Base-by-base conservation (phyloP, 805 yeast species). In the Brettanomyces custersianus region DNA sequence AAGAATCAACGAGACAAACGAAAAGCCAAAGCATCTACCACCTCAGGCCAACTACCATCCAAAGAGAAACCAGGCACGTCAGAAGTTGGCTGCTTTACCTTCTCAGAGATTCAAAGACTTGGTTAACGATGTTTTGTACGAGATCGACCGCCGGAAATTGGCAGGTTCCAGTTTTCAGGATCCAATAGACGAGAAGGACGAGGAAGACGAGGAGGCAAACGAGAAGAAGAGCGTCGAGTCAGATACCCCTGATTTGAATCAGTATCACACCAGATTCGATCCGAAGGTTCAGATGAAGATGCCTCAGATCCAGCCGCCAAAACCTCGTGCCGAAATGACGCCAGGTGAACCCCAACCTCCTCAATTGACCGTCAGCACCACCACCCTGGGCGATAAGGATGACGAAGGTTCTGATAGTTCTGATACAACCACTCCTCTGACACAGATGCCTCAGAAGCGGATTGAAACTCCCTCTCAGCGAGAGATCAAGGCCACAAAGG, bases 21-120 rank as follows among this genome's bases (percentile, higher is more conserved):
- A 70, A 21, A 39, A 42, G 15, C 77, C 82, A 1, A 76, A 73
- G 37, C 76, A 70, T 49, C 65, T 90, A 36, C 88, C 95, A 6
- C 88, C 95, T 5, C 74, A 75, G 48, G 66, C 72, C 5, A 68
- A 70, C 15, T 86, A 85, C 60, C 98, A 92, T 57, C 88, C 94
- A 29, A 88, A 87, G 54, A 73, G 99, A 52, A 94, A 92, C 54
- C 94, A 87, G 57, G 97, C 98, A 2, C 72, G 99, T 48, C 84
- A 84, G 57, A 90, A 88, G 60, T 69, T 92, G 46, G 80, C 96
- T 4, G 76, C 83, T 33, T 70, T 92, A 40, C 92, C 95, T 2
- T 77, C 78, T 34, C 57, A 78, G 3, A 63, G 97, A 41, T 92
- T 92, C 62, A 79, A 80, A 47, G 98, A 90, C 55, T 72, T 92